Evolutionary conservation across 345 rosid genomes (phyloP), one percentile per base, ranked within the genome.

Genomic region (Tarenaya hassleriana): DNA sequence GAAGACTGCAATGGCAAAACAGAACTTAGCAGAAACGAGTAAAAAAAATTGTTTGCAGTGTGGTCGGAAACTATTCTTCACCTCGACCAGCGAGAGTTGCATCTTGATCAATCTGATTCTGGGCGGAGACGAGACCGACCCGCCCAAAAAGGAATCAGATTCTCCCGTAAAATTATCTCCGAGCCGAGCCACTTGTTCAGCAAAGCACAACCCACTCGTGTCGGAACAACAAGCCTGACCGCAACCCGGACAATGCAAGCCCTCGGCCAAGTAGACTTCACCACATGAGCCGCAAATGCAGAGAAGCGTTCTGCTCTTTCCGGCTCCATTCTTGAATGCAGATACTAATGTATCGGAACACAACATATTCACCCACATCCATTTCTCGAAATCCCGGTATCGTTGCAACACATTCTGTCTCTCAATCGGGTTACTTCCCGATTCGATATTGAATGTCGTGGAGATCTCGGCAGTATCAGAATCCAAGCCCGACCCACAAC

Each of bases 301-400:
- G 15, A 79, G 67, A 13, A 84, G 69, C 19, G 70, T 78, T 49
- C 15, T 41, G 67, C 81, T 63, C 73, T 74, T 67, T 71, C 72
- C 77, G 46, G 76, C 77, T 68, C 80, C 89, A 62, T 64, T 74
- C 73, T 83, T 77, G 34, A 21, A 47, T 50, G 95, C 80, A 15
- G 56, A 70, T 52, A n/a, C n/a, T n/a, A 79, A 67, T 16, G 55
- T 40, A 0, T 44, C 58, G 4, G 82, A 67, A 70, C 55, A 43
- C 45, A 66, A 13, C 61, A 53, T 47, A 40, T 33, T 59, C 50
- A 61, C 67, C 72, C 88, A 77, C 73, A 85, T 77, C 95, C 95
- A 89, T 56, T 69, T 83, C 76, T 85, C 92, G 40, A 80, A 83
- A 52, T 76, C 94, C 56, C 70, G 72, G 56, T 78, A 83, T 64